These are phyloP conservation scores for Coprinopsis sp. DNA, from an alignment of 768 basidiomycete species.

Conservation along the genomic window DNA sequence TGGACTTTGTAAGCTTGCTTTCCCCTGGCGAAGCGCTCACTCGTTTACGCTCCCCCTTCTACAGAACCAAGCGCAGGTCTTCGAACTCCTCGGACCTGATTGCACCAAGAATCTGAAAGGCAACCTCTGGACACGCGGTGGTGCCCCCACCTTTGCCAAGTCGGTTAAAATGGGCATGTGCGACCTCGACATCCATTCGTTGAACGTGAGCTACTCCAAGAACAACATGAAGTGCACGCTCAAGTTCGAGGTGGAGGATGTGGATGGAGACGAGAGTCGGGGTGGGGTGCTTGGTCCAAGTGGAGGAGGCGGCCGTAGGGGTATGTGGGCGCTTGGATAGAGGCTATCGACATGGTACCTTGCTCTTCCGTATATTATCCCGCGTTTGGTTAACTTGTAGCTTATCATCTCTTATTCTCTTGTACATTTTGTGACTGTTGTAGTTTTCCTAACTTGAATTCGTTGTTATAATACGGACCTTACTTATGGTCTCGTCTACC, in stretches of 20 bases:
- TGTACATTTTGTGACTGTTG: no score
- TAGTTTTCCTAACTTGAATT: no score
- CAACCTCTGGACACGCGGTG: conserved; percentile 28
- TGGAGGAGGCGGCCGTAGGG: no score
- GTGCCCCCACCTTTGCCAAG: conserved; percentile 22
- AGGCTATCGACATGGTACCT: no score
- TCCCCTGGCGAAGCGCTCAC: background rate
- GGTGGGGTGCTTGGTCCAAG: conserved; percentile 17
- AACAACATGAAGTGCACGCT: conserved; percentile 36
- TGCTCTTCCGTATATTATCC: no score
- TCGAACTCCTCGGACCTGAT: conserved; percentile 30
- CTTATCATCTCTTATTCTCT: no score
- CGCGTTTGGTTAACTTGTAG: no score
- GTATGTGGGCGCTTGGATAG: no score
- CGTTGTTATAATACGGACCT: no score
- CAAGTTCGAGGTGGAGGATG: conserved; percentile 31
- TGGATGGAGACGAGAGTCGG: no score
- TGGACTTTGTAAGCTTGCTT: conserved; percentile 30
- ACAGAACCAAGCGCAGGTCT: conserved; percentile 21
- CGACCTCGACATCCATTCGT: conserved; percentile 26
- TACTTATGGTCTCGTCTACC: no score
- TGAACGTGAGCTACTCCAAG: conserved; percentile 36
- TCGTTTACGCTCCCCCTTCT: background rate
- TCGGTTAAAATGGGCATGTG: conserved; percentile 30
- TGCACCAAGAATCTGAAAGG: conserved; percentile 36